Conservation (phyloP, 495 filamentous ascomycete species). For the Parathielavia appendiculata region DNA sequence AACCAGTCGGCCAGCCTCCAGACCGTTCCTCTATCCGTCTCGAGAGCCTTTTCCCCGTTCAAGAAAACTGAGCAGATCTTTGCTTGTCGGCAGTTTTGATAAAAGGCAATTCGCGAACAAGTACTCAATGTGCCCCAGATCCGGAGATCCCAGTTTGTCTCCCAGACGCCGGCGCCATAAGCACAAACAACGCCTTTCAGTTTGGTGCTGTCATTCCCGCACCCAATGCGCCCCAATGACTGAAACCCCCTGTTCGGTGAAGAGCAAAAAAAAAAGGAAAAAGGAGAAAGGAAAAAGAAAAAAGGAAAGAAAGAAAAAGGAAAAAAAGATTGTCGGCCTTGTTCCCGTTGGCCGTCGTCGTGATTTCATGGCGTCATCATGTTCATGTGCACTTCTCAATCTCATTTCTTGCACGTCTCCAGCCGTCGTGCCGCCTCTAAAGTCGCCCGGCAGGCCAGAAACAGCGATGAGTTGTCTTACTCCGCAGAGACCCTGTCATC, state of each 20-base stretch:
- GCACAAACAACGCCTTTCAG: not conserved
- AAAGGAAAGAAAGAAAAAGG: too few relatives aligned
- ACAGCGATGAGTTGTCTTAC: conserved; percentile 42
- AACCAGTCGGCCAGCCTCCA: not conserved
- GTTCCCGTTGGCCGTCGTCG: not conserved
- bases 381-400: not conserved
- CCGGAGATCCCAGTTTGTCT: not conserved
- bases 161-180: not conserved
- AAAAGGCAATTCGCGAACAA: not conserved
- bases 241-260: not conserved
- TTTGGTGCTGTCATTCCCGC: not conserved
- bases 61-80: not conserved
- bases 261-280: not conserved
- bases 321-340: too few relatives aligned
- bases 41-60: not conserved
- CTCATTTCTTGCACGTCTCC: conserved; percentile 11
- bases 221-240: not conserved
- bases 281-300: too few relatives aligned
- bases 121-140: not conserved
- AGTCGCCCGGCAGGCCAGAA: conserved; percentile 37
- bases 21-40: conserved; percentile 10
- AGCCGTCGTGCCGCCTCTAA: conserved; percentile 33
- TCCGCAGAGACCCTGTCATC: conserved; percentile 30
- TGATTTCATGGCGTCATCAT: conserved; percentile 2
- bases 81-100: not conserved